These are phyloP conservation scores for Megacollybia marginata DNA, from an alignment of 768 basidiomycete species.

Conservation along the genomic window DNA sequence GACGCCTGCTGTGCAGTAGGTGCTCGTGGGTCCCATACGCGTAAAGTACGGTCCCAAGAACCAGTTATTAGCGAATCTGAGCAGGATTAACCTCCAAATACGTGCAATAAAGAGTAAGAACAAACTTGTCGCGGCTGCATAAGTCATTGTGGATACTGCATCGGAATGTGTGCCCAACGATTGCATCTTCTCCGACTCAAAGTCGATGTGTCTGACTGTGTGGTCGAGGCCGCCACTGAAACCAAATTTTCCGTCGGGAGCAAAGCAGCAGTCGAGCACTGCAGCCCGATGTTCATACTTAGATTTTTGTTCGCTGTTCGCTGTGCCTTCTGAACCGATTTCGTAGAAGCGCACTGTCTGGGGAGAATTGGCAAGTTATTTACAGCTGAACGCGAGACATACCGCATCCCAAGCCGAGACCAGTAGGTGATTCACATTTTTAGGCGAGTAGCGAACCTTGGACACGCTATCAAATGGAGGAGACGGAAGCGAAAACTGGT, in stretches of 20 bases:
- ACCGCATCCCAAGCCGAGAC: slow-evolving; percentile 89
- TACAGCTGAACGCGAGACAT: slow-evolving; percentile 10
- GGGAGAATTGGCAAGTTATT: background rate
- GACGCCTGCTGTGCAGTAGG: slow-evolving; percentile 49
- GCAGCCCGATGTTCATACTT: slow-evolving; percentile 88
- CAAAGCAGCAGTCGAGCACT: slow-evolving; percentile 77
- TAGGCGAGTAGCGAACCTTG: slow-evolving; percentile 72
- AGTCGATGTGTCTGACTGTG: slow-evolving; percentile 71
- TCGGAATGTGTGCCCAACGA: slow-evolving; percentile 79
- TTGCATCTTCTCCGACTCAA: slow-evolving; percentile 62
- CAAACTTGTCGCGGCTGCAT: slow-evolving; percentile 57
- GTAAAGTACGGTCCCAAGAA: slow-evolving; percentile 88
- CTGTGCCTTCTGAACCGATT: slow-evolving; percentile 52
- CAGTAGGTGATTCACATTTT: slow-evolving; percentile 69
- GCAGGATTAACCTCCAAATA: background rate
- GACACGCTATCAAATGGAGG: slow-evolving; percentile 86
- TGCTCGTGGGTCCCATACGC: slow-evolving; percentile 80
- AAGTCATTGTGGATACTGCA: slow-evolving; percentile 72
- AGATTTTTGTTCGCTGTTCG: slow-evolving; percentile 57
- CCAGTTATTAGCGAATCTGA: slow-evolving; percentile 74
- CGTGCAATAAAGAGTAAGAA: slow-evolving; percentile 5
- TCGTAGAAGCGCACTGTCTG: slow-evolving; percentile 43
- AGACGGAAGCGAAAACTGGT: slow-evolving; percentile 36
- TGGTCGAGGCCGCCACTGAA: slow-evolving; percentile 89
- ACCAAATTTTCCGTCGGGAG: slow-evolving; percentile 49